phyloP scores from a whole-genome alignment of 2,329 filamentous ascomycete genomes.

The Stagonosporopsis tanaceti region DNA sequence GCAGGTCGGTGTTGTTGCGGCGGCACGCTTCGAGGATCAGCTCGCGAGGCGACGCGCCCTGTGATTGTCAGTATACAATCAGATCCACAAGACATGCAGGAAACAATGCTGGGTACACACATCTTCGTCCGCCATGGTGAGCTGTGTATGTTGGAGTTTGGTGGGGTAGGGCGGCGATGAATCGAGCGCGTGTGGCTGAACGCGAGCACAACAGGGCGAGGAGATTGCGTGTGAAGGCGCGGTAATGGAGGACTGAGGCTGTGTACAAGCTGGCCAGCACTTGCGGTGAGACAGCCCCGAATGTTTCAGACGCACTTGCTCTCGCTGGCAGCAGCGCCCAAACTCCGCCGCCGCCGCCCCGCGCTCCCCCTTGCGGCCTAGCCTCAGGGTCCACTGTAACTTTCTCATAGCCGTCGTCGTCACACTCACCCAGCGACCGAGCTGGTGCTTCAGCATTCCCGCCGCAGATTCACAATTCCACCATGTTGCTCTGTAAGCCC shows the following conservation, averaged over 20 bases:
- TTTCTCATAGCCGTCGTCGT: slow-evolving; percentile 25
- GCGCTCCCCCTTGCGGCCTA: slow-evolving; percentile 34
- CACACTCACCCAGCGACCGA: neutral
- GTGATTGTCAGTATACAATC: slow-evolving; percentile 22
- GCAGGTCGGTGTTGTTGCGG: slow-evolving; percentile 87
- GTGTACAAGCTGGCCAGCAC: neutral
- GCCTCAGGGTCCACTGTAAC: slow-evolving; percentile 37
- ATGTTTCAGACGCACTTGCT: slow-evolving; percentile 9
- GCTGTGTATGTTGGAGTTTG: neutral
- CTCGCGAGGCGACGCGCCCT: slow-evolving; percentile 88
- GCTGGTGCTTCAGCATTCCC: neutral
- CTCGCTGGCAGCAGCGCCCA: neutral
- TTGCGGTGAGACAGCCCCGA: slow-evolving; percentile 16
- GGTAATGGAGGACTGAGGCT: neutral
- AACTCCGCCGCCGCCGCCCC: slow-evolving; percentile 23
- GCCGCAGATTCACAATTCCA: neutral
- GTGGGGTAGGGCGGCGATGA: slow-evolving; percentile 4
- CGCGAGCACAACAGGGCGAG: neutral
- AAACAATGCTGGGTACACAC: slow-evolving; percentile 14
- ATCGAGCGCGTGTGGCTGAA: neutral
- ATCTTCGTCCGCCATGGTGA: slow-evolving; percentile 49
- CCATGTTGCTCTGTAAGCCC: slow-evolving; percentile 72
- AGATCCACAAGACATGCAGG: neutral
- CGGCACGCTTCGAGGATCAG: slow-evolving; percentile 91
- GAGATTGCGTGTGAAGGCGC: neutral